phyloP scores from a whole-genome alignment of 2,329 filamentous ascomycete species.

The Colletotrichum chrysophilum region DNA sequence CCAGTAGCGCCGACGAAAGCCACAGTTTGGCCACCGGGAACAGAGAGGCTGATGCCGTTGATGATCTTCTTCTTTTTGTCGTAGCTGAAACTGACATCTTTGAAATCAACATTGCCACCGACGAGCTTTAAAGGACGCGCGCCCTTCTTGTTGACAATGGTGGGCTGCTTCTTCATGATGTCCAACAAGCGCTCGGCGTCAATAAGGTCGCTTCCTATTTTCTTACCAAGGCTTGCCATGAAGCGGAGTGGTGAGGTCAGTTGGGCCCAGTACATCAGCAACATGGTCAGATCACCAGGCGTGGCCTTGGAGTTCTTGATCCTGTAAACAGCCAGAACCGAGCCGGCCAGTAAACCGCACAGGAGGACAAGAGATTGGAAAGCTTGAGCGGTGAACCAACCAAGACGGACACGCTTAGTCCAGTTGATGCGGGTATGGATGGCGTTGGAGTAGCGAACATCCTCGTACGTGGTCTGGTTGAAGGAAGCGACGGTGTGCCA shows the following conservation, averaged over 20 bases:
- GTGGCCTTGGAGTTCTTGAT: slow-evolving; percentile 66
- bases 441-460: slow-evolving; percentile 56
- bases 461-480: slow-evolving; percentile 63
- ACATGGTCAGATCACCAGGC: slow-evolving; percentile 72
- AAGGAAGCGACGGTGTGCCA: slow-evolving; percentile 66
- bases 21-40: slow-evolving; percentile 57
- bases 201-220: slow-evolving; percentile 60
- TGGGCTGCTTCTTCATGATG: slow-evolving; percentile 63
- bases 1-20: slow-evolving; percentile 67
- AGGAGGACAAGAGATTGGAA: slow-evolving; percentile 63
- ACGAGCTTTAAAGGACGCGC: slow-evolving; percentile 55
- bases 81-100: slow-evolving; percentile 62
- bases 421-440: slow-evolving; percentile 34
- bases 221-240: slow-evolving; percentile 64
- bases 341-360: slow-evolving; percentile 69
- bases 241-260: slow-evolving; percentile 74
- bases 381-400: slow-evolving; percentile 18
- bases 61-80: slow-evolving; percentile 64
- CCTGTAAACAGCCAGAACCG: slow-evolving; percentile 67
- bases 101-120: slow-evolving; percentile 60
- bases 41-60: slow-evolving; percentile 56
- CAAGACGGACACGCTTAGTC: slow-evolving; percentile 17
- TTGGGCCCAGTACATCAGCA: slow-evolving; percentile 78
- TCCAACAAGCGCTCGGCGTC: slow-evolving; percentile 63
- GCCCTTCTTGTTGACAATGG: slow-evolving; percentile 55